Conservation (phyloP, 495 filamentous ascomycete species). For the Penicillium taxi region DNA sequence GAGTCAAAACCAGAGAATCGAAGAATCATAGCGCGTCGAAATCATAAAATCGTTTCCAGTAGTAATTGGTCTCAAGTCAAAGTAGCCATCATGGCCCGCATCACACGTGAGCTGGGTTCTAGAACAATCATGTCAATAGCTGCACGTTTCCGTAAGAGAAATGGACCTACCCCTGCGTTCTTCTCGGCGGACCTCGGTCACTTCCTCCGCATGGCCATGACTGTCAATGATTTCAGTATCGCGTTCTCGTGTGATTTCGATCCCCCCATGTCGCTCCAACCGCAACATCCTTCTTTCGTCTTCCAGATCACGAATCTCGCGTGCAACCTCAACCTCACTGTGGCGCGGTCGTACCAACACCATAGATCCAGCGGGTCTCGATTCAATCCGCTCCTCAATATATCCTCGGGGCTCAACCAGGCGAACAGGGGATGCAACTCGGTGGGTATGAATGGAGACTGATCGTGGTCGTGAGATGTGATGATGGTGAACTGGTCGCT, state of each 20-base stretch:
- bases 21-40: conserved; percentile 5
- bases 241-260: conserved; percentile 42
- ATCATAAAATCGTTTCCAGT: no score
- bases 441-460: conserved; percentile 33
- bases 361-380: conserved; percentile 45
- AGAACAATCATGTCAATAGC: conserved; percentile 17
- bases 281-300: conserved; percentile 37
- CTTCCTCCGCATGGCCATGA: conserved; percentile 43
- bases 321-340: conserved; percentile 47
- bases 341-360: conserved; percentile 46
- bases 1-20: no score
- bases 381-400: conserved; percentile 32
- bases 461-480: conserved; percentile 29
- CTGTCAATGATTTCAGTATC: conserved; percentile 33
- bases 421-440: conserved; percentile 25
- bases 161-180: conserved; percentile 75
- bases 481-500: conserved; percentile 12
- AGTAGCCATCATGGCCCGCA: conserved; percentile 72
- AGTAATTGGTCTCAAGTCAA: conserved; percentile 46
- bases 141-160: no score
- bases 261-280: conserved; percentile 34
- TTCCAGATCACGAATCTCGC: conserved; percentile 53
- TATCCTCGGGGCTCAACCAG: conserved; percentile 23
- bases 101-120: conserved; percentile 52
- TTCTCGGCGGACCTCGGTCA: conserved; percentile 58